These are phyloP conservation scores for Collybia sp. DNA, from an alignment of 768 basidiomycete species.

Conservation along the genomic window DNA sequence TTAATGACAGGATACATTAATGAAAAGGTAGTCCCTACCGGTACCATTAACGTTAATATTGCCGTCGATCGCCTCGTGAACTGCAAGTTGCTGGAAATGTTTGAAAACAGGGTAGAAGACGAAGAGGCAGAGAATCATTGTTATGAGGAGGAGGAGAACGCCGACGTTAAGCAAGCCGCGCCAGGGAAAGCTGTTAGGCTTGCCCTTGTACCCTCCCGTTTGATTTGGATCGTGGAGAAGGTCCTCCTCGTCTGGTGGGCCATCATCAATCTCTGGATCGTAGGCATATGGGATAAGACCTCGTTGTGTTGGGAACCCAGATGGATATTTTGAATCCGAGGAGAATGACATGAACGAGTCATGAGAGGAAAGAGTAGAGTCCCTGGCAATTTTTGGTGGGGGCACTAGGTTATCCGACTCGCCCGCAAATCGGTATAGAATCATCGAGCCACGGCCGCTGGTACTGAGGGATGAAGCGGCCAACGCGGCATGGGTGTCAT, in stretches of 20 bases:
- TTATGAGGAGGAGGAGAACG: conserved; percentile 59
- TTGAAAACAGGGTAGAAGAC: conserved; percentile 72
- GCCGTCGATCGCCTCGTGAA: conserved; percentile 46
- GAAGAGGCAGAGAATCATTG: conserved; percentile 67
- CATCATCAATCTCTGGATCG: conserved; percentile 56
- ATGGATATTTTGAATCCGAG: conserved; percentile 14
- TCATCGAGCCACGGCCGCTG: conserved; percentile 15
- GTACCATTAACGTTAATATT: conserved; percentile 64
- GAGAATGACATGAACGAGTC: no score
- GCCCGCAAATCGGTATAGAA: conserved; percentile 18
- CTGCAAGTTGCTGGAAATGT: conserved; percentile 36
- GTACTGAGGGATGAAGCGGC: background rate
- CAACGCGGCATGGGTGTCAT: background rate
- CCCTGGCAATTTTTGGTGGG: conserved; percentile 10
- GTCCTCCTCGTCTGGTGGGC: conserved; percentile 71
- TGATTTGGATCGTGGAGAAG: conserved; percentile 59
- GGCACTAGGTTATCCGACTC: conserved; percentile 6
- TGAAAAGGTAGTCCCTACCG: conserved; percentile 15
- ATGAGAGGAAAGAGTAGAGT: conserved; percentile 10
- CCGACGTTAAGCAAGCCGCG: conserved; percentile 59
- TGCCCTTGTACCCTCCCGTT: conserved; percentile 18
- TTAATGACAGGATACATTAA: background rate
- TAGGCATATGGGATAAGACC: conserved; percentile 67
- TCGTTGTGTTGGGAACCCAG: conserved; percentile 18
- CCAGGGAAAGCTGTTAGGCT: conserved; percentile 34